phyloP scores from a whole-genome alignment of 2,329 filamentous ascomycete species.

The Calonectria hongkongensis region DNA sequence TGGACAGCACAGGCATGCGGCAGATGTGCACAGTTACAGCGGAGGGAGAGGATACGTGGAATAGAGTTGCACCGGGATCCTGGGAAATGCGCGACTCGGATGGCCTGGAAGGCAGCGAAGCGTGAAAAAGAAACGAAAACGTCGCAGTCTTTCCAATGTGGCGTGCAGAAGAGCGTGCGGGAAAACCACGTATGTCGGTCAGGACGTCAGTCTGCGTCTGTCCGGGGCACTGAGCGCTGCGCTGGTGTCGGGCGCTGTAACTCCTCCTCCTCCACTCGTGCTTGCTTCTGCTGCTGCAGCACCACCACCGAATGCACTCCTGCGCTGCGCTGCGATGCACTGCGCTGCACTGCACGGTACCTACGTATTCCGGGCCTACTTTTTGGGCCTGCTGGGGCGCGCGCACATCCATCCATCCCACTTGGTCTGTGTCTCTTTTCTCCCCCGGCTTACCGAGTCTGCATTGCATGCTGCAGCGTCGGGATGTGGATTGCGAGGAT shows the following conservation, averaged over 20 bases:
- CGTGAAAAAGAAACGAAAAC: slow-evolving; percentile 18
- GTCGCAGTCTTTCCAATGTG: slow-evolving; percentile 8
- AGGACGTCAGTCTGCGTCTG: slow-evolving; percentile 28
- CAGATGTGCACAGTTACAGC: slow-evolving; percentile 8
- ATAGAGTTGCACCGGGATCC: slow-evolving; percentile 1
- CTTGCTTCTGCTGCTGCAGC: not conserved
- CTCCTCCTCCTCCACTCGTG: not conserved
- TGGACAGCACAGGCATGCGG: not conserved
- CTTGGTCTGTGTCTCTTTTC: slow-evolving; percentile 20
- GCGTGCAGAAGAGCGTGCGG: slow-evolving; percentile 30
- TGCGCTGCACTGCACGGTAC: slow-evolving; percentile 9
- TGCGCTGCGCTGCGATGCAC: slow-evolving; percentile 2
- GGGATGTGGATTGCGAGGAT: slow-evolving; percentile 24
- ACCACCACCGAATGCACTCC: slow-evolving; percentile 16
- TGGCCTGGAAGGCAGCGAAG: not conserved
- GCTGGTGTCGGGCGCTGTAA: not conserved
- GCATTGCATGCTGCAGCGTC: slow-evolving; percentile 20
- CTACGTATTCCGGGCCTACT: slow-evolving; percentile 25
- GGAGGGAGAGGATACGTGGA: slow-evolving; percentile 13
- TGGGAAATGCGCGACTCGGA: slow-evolving; percentile 14
- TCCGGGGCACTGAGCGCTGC: slow-evolving; percentile 23
- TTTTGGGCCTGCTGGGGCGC: slow-evolving; percentile 12
- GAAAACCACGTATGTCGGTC: slow-evolving; percentile 51
- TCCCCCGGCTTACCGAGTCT: slow-evolving; percentile 24
- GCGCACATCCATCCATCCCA: not conserved